These are phyloP conservation scores for Coleophoma crateriformis DNA, from an alignment of 2,329 filamentous ascomycete species.

Conservation along the genomic window DNA sequence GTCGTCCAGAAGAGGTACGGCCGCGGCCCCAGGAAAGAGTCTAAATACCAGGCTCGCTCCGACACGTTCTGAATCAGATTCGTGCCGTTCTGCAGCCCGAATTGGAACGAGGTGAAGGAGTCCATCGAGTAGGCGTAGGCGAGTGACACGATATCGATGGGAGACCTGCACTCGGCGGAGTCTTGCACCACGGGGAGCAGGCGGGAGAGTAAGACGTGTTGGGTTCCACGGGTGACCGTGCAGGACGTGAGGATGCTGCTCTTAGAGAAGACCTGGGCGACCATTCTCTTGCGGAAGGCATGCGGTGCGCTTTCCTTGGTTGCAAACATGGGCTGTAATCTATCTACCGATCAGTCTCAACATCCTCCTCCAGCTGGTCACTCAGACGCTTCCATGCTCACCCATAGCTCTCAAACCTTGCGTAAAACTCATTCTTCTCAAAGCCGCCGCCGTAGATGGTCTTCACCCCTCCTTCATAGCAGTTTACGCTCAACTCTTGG, in stretches of 20 bases:
- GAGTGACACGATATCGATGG: conserved; percentile 47
- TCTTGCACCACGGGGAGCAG: conserved; percentile 48
- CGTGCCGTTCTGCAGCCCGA: background rate
- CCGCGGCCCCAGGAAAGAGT: background rate
- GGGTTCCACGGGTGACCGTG: conserved; percentile 48
- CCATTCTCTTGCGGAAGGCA: conserved; percentile 64
- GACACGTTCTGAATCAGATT: background rate
- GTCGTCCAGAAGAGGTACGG: background rate
- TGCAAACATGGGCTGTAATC: conserved; percentile 63
- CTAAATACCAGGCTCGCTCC: background rate
- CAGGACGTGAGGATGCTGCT: conserved; percentile 58
- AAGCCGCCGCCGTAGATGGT: conserved; percentile 3
- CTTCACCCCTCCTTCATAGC: conserved; percentile 13
- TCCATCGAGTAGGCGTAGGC: background rate
- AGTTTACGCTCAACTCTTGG: conserved; percentile 58
- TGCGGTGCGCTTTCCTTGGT: conserved; percentile 56
- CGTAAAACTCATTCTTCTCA: conserved; percentile 22
- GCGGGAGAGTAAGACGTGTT: conserved; percentile 48
- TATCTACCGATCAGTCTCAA: conserved; percentile 10
- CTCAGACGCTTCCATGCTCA: conserved; percentile 27
- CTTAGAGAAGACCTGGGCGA: conserved; percentile 77
- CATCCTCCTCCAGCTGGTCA: background rate
- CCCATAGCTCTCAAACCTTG: conserved; percentile 61
- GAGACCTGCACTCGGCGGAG: conserved; percentile 6
- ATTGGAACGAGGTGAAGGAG: conserved; percentile 1